Percentiles rank a stretch among this genome's conserved stretches.
These are phyloP conservation scores for Jamesozyma jinghongensis DNA, from an alignment of 805 yeast genomes.

Conservation along the genomic window DNA sequence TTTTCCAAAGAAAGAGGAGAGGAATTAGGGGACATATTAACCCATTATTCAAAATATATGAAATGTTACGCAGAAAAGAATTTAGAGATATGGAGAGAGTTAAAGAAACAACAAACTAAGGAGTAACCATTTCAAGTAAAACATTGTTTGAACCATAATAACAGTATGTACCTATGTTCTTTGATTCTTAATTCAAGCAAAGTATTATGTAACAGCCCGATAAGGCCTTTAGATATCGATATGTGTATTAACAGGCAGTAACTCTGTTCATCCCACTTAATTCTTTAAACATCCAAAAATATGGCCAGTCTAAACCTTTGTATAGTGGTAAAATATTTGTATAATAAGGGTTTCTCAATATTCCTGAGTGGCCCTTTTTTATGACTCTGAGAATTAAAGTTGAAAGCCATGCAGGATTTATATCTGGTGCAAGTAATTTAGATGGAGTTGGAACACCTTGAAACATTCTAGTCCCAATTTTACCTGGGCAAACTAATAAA, in stretches of 20 bases:
- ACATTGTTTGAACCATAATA: no score
- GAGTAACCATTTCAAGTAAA: no score
- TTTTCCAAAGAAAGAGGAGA: slow-evolving; percentile 18
- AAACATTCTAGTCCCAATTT: slow-evolving; percentile 69
- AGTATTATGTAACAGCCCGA: no score
- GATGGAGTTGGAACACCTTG: slow-evolving; percentile 67
- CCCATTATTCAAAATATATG: slow-evolving; percentile 23
- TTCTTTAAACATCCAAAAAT: slow-evolving; percentile 31
- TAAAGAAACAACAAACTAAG: slow-evolving; percentile 9
- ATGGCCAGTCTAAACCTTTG: slow-evolving; percentile 64
- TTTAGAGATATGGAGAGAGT: slow-evolving; percentile 23
- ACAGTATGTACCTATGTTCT: no score
- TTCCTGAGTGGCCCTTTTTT: slow-evolving; percentile 54
- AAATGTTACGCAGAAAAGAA: slow-evolving; percentile 24
- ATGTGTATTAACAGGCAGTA: slow-evolving; percentile 6
- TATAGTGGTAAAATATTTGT: slow-evolving; percentile 65
- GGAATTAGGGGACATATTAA: slow-evolving; percentile 20
- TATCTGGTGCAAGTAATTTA: slow-evolving; percentile 67
- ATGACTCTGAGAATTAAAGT: slow-evolving; percentile 44
- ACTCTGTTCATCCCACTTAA: slow-evolving; percentile 55
- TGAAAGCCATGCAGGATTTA: slow-evolving; percentile 64
- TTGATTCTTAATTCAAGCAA: no score
- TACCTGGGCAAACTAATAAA: slow-evolving; percentile 80
- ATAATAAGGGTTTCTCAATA: slow-evolving; percentile 66
- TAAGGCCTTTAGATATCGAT: no score